Evolutionary conservation across 306 rosid species (phyloP).

Genomic region (Oxytropis ochrocephala): DNA sequence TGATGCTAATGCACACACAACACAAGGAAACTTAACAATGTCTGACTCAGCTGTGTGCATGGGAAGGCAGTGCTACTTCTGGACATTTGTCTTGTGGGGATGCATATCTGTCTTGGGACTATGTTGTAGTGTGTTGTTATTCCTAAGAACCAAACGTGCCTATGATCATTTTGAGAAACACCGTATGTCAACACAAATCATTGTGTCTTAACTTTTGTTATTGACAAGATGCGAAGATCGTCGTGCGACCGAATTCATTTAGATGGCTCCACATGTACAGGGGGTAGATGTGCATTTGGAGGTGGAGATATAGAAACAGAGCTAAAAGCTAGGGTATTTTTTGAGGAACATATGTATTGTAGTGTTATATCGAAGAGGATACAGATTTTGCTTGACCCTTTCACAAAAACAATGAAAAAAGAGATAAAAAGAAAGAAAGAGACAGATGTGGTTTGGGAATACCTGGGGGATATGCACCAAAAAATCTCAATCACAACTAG

Average conservation of each 20-base stretch:
- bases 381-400: neutral
- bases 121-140: conserved; percentile 50
- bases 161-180: conserved; percentile 62
- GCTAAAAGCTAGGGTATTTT: neutral
- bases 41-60: conserved; percentile 59
- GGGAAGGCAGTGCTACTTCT: conserved; percentile 76
- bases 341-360: neutral
- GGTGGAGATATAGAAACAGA: neutral
- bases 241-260: neutral
- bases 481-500: neutral
- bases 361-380: neutral
- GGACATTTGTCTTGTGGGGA: conserved; percentile 79
- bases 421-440: neutral
- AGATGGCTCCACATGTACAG: neutral
- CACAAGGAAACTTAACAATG: neutral
- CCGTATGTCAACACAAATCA: conserved; percentile 42
- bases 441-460: neutral
- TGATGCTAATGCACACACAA: conserved; percentile 42
- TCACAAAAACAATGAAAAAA: neutral
- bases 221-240: neutral
- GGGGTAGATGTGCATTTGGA: neutral
- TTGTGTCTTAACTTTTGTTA: conserved; percentile 9
- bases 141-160: conserved; percentile 69
- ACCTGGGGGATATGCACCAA: neutral
- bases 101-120: conserved; percentile 70